Evolutionary conservation across 257 asterid genomes (phyloP).

Genomic region (Salvia hispanica): DNA sequence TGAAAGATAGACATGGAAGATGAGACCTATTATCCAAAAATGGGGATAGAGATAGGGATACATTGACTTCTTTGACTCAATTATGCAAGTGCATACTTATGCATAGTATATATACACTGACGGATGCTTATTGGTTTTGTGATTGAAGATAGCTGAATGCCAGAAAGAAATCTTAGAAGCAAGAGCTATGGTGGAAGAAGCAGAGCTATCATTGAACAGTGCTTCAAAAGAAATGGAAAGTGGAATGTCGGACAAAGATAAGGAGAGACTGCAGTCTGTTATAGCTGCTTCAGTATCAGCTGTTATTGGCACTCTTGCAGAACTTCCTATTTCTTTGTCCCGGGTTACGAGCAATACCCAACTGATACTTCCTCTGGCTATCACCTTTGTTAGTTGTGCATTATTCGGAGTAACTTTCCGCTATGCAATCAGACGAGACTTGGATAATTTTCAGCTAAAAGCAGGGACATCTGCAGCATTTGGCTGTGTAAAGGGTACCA

Average conservation of each 20-base stretch:
- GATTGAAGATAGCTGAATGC: slow-evolving; percentile 82
- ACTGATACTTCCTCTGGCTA: slow-evolving; percentile 68
- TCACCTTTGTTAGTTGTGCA: slow-evolving; percentile 75
- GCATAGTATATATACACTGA: background rate
- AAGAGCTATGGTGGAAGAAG: slow-evolving; percentile 78
- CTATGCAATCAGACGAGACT: slow-evolving; percentile 79
- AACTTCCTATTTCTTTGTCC: slow-evolving; percentile 67
- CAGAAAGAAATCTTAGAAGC: slow-evolving; percentile 88
- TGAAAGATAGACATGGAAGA: slow-evolving; percentile 4
- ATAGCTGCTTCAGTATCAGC: slow-evolving; percentile 84
- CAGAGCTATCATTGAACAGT: slow-evolving; percentile 55
- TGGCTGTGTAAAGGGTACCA: slow-evolving; percentile 77
- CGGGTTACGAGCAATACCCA: slow-evolving; percentile 45
- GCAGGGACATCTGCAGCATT: slow-evolving; percentile 87
- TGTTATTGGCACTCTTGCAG: slow-evolving; percentile 67
- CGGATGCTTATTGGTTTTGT: slow-evolving; percentile 26
- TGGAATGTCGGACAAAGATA: slow-evolving; percentile 43
- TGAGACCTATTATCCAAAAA: background rate
- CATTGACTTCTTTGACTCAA: background rate
- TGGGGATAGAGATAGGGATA: background rate
- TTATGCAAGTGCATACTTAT: too few relatives aligned
- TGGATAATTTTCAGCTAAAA: slow-evolving; percentile 79
- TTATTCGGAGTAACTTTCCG: slow-evolving; percentile 86
- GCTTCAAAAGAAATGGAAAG: slow-evolving; percentile 23
- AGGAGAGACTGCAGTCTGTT: slow-evolving; percentile 71